Conservation (phyloP, 73 alveolate species). For the Tetrahymena malaccensis region DNA sequence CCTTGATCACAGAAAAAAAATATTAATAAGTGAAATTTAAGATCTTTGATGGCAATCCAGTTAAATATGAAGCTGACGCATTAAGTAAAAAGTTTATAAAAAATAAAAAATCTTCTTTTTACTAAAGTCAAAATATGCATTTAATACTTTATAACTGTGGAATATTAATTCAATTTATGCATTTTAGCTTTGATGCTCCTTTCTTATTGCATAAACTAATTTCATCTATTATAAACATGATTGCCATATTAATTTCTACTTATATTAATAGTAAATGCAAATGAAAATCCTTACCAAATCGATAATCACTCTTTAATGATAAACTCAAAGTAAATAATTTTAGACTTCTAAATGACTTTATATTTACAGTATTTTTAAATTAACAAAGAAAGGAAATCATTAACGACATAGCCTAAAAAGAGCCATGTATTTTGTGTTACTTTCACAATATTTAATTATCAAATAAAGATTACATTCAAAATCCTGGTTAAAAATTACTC, state of each 20-base stretch:
- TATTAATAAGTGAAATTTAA: background rate
- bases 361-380: no score
- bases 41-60: background rate
- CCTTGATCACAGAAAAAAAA: background rate
- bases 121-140: background rate
- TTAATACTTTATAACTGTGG: background rate
- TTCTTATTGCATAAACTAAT: background rate
- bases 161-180: no score
- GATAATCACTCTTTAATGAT: background rate
- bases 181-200: background rate
- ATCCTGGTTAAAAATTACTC: background rate
- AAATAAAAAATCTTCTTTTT: background rate
- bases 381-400: background rate
- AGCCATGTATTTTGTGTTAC: background rate
- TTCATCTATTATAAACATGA: background rate
- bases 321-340: background rate
- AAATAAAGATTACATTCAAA: background rate
- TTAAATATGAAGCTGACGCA: background rate
- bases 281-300: background rate
- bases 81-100: background rate
- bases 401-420: background rate
- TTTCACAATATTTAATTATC: background rate
- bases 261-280: background rate
- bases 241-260: background rate
- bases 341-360: no score